Conservation (phyloP, 495 filamentous ascomycete species). For the Aspergillus saccharolyticus region DNA sequence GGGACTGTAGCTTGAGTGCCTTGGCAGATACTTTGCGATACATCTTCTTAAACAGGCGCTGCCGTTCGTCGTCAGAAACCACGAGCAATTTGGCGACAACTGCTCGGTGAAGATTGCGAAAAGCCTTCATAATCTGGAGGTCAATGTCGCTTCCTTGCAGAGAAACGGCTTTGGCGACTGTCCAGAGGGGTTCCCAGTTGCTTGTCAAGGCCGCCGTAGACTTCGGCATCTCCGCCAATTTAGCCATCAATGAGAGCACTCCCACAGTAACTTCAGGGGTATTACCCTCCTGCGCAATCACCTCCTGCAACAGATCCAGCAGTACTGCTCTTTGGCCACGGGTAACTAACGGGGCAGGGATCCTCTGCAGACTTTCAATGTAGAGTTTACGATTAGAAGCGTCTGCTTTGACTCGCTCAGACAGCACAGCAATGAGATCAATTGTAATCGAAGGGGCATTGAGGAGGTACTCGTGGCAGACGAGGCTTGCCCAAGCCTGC, state of each 20-base stretch:
- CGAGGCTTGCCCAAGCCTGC: slow-evolving; percentile 40
- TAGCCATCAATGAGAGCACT: slow-evolving; percentile 40
- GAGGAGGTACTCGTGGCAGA: slow-evolving; percentile 43
- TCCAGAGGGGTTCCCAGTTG: slow-evolving; percentile 40
- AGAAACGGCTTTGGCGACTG: slow-evolving; percentile 31
- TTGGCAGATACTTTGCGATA: slow-evolving; percentile 30
- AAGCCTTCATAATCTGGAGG: slow-evolving; percentile 41
- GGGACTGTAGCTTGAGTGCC: slow-evolving; percentile 31
- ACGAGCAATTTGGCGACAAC: slow-evolving; percentile 36
- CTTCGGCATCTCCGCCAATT: slow-evolving; percentile 40
- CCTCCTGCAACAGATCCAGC: slow-evolving; percentile 33
- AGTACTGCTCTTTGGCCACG: slow-evolving; percentile 34
- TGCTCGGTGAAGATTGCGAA: slow-evolving; percentile 34
- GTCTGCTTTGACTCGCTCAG: slow-evolving; percentile 31
- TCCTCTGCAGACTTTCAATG: slow-evolving; percentile 39
- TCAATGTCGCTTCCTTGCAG: slow-evolving; percentile 34
- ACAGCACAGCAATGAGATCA: slow-evolving; percentile 33
- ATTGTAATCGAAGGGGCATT: slow-evolving; percentile 30
- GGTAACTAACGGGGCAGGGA: slow-evolving; percentile 34
- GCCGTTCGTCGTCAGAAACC: slow-evolving; percentile 32
- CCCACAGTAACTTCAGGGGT: slow-evolving; percentile 28
- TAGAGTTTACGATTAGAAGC: slow-evolving; percentile 28
- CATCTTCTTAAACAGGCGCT: slow-evolving; percentile 34
- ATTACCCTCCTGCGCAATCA: slow-evolving; percentile 29
- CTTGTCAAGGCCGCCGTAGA: slow-evolving; percentile 33